A percentile compares a stretch with the other conserved stretches of the same genome.
Evolutionary conservation across 2,329 filamentous ascomycete species (phyloP).

Genomic region (Aspergillus versicolor): DNA sequence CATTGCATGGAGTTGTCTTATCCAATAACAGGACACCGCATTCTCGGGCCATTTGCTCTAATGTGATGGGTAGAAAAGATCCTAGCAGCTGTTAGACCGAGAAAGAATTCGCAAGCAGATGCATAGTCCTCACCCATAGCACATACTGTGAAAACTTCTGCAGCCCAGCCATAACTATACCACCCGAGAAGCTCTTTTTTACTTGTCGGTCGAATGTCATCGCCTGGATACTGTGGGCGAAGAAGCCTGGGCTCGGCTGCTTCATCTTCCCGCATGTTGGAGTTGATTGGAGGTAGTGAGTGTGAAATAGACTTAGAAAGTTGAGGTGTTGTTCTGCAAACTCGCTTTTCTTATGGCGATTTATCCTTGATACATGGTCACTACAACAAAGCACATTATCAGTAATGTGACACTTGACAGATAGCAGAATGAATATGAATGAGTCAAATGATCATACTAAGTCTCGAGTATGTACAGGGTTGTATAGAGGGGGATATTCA

Average conservation of each 20-base stretch:
- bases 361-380: background rate
- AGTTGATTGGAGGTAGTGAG: conserved; percentile 36
- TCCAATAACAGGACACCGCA: conserved; percentile 84
- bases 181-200: conserved; percentile 84
- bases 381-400: background rate
- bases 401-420: background rate
- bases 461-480: background rate
- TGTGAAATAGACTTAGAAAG: background rate
- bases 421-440: background rate
- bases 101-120: background rate
- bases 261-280: conserved; percentile 35
- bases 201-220: conserved; percentile 87
- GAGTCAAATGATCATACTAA: background rate
- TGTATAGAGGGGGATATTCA: background rate
- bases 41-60: conserved; percentile 90
- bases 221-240: conserved; percentile 66
- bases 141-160: conserved; percentile 94
- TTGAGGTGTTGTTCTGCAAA: background rate
- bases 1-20: conserved; percentile 70
- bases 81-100: conserved; percentile 50
- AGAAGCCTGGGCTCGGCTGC: conserved; percentile 26
- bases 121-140: conserved; percentile 59
- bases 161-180: conserved; percentile 95
- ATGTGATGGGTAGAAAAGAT: conserved; percentile 91
- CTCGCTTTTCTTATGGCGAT: background rate